Evolutionary conservation across 2,329 filamentous ascomycete genomes (phyloP).

Genomic region (Tolypocladium amazonense): DNA sequence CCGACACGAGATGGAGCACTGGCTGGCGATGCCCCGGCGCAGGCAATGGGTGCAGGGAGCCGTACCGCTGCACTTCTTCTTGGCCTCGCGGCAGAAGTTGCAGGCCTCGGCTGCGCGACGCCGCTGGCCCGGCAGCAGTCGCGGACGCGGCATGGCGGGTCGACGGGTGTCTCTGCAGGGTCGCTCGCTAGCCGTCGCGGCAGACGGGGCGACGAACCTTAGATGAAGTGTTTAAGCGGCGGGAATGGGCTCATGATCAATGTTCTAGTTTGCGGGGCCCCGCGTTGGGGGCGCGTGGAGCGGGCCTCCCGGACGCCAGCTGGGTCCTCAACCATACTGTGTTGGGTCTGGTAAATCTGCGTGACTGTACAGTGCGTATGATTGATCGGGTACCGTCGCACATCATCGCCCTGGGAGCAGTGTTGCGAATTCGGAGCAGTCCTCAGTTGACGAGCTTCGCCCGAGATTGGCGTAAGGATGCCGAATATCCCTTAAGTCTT

Average conservation of each 20-base stretch:
- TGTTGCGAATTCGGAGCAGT: too few species aligned
- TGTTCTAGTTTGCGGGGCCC: neutral
- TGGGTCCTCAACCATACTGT: neutral
- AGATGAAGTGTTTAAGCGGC: neutral
- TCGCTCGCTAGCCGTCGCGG: neutral
- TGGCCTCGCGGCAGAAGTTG: constrained; percentile 33
- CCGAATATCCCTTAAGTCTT: neutral
- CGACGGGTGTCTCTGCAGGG: neutral
- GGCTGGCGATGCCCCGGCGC: constrained; percentile 26
- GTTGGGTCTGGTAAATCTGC: neutral
- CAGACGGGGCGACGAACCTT: neutral
- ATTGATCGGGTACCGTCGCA: neutral
- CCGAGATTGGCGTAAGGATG: neutral
- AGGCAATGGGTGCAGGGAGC: constrained; percentile 37
- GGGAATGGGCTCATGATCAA: neutral
- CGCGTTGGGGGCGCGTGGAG: neutral
- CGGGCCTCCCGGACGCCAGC: neutral
- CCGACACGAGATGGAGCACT: constrained; percentile 24
- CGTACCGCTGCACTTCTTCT: constrained; percentile 38
- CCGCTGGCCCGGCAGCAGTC: constrained; percentile 36
- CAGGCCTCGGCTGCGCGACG: constrained; percentile 38
- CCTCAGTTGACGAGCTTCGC: neutral
- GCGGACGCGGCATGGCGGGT: constrained; percentile 37
- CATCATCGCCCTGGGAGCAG: too few species aligned
- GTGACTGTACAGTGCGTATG: neutral